Evolutionary conservation across 768 basidiomycete genomes (phyloP), one percentile per base, ranked within the genome.

Genomic region (Leccinellum albellum): DNA sequence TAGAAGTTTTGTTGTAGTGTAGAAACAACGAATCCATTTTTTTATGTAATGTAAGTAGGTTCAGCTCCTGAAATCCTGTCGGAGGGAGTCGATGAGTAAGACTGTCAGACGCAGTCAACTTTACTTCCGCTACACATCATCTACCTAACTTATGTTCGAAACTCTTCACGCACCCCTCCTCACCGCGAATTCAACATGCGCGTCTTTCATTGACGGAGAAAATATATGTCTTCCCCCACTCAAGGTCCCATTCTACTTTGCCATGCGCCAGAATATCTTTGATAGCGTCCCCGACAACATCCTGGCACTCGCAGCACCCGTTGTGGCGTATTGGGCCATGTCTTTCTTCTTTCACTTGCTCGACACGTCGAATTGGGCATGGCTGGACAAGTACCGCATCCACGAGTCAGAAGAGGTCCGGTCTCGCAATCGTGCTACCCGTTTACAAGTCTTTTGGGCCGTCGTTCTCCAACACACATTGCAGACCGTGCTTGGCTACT

Each of bases 381-480:
- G 85, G 81, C 79, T 97, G 32, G 86, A 95, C 61, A 84, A 82
- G 57, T 87, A 91, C 70, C 82, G 93, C 45, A 88, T 98, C 47
- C 96, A 99, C 72, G 90, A 93, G 51, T 89, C 90, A 1, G 77
- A 76, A 14, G 95, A 98, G 68, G 85, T 94, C 57, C 78, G 78
- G 56, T 71, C 82, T 3, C 79, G 84, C 55, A 98, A 98, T 70
- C 79, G 83, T 9, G 94, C 83, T 4, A 85, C 90, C 0, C 82
- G 84, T 9, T 52, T 66, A 3, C 70, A 93, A 58, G 96, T 99
- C 58, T 65, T 96, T 33, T 73, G 77, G 62, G 91, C 91, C 0
- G 95, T 99, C 53, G 50, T 96, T 9, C 61, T 94, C 46, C 97
- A 99, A 70, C 97, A 99, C 57, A 66, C 80, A 20, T 65, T 97